Base-by-base conservation (phyloP, 331 rosid species). In the Malus hybrid region DNA sequence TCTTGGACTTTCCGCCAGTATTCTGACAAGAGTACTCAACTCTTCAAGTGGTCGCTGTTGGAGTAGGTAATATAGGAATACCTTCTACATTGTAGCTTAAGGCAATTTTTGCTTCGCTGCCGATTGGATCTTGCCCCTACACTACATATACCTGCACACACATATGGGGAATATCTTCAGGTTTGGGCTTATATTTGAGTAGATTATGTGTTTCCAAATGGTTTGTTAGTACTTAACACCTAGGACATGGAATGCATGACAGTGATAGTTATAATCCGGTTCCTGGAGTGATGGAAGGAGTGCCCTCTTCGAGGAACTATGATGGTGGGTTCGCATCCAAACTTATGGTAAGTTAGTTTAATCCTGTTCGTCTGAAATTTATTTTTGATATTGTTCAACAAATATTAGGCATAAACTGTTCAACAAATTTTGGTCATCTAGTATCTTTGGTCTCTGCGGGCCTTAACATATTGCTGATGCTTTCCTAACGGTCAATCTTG, bases 261-360 rank as follows among this genome's bases (percentile, higher is more conserved):
- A 93, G 99, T 80, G 97, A 92, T 76, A 78, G 89, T 77, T 94
- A 94, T 80, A 94, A 94, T 86, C 99, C 99, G 6, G 99, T 92
- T 80, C 99, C 97, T 71, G 96, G 99, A 31, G 78, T 94, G 84
- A 94, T 88, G 97, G 90, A 90, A 74, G 96, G 88, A 34, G 95
- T 90, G 74, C 99, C 99, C 72, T 91, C 99, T 39, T 88, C 99
- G 3, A 88, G 87, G 73, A 86, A 90, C 84, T 94, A 94, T 81
- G 80, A 71, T 19, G 96, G 97, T 71, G 99, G 99, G 62, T 94
- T 94, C 59, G 89, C 97, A 44, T 86, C 97, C 42, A 94, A 92
- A 82, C 99, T 92, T 79, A 92, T 94, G 99, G 97, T 90, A 31
- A 83, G 87, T 77, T 59, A 34, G 60, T 24, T 16, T 16, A 1